Conservation (phyloP, 352 stramenopile genomes). For the Pythium vanterpoolii region DNA sequence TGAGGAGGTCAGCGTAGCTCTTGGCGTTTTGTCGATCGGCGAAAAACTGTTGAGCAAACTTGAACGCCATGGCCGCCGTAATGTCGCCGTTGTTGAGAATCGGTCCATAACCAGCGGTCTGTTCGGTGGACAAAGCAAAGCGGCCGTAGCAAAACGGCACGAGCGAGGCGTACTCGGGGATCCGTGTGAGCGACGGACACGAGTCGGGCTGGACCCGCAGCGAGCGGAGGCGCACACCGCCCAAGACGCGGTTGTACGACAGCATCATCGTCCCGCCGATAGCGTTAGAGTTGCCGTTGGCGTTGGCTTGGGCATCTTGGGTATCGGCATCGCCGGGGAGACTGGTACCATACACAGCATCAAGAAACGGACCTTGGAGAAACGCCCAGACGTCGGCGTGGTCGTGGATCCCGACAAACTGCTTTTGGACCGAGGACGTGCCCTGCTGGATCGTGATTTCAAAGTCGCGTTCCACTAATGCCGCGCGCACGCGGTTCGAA, state of each 20-base stretch:
- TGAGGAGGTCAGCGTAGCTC: conserved; percentile 46
- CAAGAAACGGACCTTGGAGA: conserved; percentile 51
- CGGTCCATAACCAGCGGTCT: conserved; percentile 45
- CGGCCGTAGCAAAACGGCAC: conserved; percentile 61
- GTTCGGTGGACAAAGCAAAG: conserved; percentile 34
- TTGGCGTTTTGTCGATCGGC: conserved; percentile 32
- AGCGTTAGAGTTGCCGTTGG: too few relatives aligned
- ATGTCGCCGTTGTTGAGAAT: conserved; percentile 61
- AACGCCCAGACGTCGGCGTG: conserved; percentile 61
- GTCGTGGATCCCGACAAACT: conserved; percentile 52
- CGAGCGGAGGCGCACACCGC: conserved; percentile 52
- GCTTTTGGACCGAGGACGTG: conserved; percentile 28
- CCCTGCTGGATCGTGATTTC: conserved; percentile 26
- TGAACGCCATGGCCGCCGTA: conserved; percentile 35
- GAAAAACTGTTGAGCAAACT: conserved; percentile 52
- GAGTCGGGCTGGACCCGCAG: conserved; percentile 51
- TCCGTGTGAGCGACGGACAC: conserved; percentile 41
- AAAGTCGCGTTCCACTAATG: conserved; percentile 49
- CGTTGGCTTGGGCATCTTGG: conserved; percentile 10
- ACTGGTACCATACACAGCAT: conserved; percentile 46
- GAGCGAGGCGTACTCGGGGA: conserved; percentile 60
- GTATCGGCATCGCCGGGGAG: conserved; percentile 3
- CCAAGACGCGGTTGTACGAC: conserved; percentile 48
- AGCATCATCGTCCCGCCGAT: conserved; percentile 37
- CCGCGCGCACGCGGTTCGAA: conserved; percentile 44